phyloP scores from a whole-genome alignment of 108 stramenopile genomes.

The Cylindrotheca fusiformis region DNA sequence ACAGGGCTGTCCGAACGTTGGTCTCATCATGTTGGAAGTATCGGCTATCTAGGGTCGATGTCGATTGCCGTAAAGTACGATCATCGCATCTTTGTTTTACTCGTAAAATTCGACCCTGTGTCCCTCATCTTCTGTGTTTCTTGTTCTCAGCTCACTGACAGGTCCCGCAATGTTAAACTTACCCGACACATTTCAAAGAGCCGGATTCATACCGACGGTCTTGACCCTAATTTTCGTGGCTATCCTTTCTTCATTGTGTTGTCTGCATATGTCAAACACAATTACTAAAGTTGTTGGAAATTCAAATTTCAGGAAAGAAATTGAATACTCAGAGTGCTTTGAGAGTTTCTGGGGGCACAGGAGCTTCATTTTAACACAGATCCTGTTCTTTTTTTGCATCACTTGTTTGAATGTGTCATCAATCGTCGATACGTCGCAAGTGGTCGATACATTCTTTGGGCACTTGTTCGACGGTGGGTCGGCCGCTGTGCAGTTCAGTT shows the following conservation, averaged over 20 bases:
- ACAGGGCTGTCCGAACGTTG: not conserved
- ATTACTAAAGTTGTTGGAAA: conserved; percentile 61
- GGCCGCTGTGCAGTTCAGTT: conserved; percentile 18
- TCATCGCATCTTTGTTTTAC: no score
- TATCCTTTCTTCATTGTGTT: conserved; percentile 55
- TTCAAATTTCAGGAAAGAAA: conserved; percentile 33
- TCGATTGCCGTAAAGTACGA: conserved; percentile 75
- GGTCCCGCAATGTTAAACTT: conserved; percentile 80
- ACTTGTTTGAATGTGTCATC: conserved; percentile 50
- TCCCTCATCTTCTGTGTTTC: no score
- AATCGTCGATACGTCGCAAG: conserved; percentile 67
- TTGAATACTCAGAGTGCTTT: conserved; percentile 62
- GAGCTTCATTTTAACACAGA: conserved; percentile 44
- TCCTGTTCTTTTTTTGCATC: conserved; percentile 50
- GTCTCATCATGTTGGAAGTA: conserved; percentile 13
- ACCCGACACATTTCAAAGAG: conserved; percentile 62
- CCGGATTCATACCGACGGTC: conserved; percentile 66
- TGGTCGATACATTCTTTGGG: conserved; percentile 56
- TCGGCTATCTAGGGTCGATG: conserved; percentile 55
- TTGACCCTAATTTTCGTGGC: conserved; percentile 48
- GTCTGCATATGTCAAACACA: conserved; percentile 65
- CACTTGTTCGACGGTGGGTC: conserved; percentile 31
- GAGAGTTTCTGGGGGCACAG: conserved; percentile 48
- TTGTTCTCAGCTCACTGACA: conserved; percentile 47
- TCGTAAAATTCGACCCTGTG: no score